Percentiles rank a stretch among this genome's conserved stretches.
phyloP scores from a whole-genome alignment of 768 basidiomycete genomes.

The Rhodotorula diobovata region DNA sequence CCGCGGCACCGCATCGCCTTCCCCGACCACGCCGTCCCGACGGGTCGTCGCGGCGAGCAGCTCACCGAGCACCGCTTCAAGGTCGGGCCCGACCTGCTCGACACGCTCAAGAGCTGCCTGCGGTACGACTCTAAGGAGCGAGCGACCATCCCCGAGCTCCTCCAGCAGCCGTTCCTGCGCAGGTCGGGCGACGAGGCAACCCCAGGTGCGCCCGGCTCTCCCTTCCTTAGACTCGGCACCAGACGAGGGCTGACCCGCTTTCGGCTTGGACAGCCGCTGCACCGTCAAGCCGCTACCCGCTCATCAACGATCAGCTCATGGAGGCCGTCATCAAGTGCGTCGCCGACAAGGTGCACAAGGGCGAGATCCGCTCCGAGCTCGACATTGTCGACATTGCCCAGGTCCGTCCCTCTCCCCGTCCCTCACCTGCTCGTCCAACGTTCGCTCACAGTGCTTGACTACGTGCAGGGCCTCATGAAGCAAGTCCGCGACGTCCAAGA shows the following conservation, averaged over 20 bases:
- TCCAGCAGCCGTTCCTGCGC: slow-evolving; percentile 47
- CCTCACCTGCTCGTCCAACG: background rate
- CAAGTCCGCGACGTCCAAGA: slow-evolving; percentile 5
- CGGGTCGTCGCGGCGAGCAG: slow-evolving; percentile 52
- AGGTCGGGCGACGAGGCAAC: slow-evolving; percentile 24
- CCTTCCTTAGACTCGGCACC: too few relatives aligned
- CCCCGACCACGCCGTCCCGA: slow-evolving; percentile 61
- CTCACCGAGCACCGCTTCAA: slow-evolving; percentile 64
- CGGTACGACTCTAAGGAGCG: slow-evolving; percentile 73
- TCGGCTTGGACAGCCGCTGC: background rate
- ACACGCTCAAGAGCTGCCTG: slow-evolving; percentile 76
- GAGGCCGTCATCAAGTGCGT: slow-evolving; percentile 9
- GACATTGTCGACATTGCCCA: slow-evolving; percentile 3
- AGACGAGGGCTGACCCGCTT: background rate
- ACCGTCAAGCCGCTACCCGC: background rate
- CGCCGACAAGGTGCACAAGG: slow-evolving; percentile 11
- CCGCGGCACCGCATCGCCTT: slow-evolving; percentile 71
- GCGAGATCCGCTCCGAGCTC: slow-evolving; percentile 3
- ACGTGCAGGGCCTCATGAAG: slow-evolving; percentile 3
- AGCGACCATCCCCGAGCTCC: slow-evolving; percentile 77
- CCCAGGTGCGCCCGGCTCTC: background rate
- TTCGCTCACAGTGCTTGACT: too few relatives aligned
- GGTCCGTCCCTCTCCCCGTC: background rate
- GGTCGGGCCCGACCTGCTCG: slow-evolving; percentile 72
- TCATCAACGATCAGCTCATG: slow-evolving; percentile 7